These are phyloP conservation scores for Suhomyces kunorum DNA, from an alignment of 1,139 yeast genomes.

Conservation along the genomic window DNA sequence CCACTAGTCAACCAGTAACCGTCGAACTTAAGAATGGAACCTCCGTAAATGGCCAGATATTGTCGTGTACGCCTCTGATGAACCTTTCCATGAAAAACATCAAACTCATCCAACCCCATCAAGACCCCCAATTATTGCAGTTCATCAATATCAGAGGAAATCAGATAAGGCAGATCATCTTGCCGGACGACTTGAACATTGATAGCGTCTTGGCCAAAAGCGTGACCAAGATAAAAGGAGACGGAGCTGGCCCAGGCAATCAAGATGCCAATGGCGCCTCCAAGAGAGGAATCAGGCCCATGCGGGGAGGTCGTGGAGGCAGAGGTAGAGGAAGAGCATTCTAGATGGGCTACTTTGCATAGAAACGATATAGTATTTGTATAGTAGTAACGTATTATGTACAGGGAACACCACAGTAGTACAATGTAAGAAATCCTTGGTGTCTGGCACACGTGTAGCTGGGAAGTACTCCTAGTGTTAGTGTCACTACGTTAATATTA, in stretches of 20 bases:
- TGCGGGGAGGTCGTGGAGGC: conserved; percentile 22
- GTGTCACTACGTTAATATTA: no score
- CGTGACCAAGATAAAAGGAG: conserved; percentile 38
- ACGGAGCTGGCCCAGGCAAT: conserved; percentile 45
- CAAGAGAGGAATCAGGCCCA: conserved; percentile 18
- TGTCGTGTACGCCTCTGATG: conserved; percentile 90
- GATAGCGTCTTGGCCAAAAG: conserved; percentile 65
- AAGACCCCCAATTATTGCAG: conserved; percentile 74
- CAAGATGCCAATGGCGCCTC: conserved; percentile 18
- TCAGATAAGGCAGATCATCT: conserved; percentile 78
- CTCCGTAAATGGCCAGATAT: conserved; percentile 50
- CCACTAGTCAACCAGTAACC: conserved; percentile 81
- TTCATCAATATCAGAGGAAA: conserved; percentile 88
- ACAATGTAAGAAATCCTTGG: neutral
- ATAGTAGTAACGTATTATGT: conserved; percentile 11
- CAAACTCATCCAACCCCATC: conserved; percentile 68
- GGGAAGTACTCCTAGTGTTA: no score
- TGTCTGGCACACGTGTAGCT: no score
- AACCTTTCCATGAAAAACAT: conserved; percentile 83
- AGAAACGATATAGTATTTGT: conserved; percentile 7
- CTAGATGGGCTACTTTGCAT: conserved; percentile 4
- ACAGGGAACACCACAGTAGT: conserved; percentile 6
- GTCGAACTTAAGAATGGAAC: conserved; percentile 89
- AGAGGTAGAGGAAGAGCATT: conserved; percentile 21
- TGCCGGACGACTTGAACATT: conserved; percentile 86